Conservation (phyloP, 345 rosid genomes). For the Brassica incana region DNA sequence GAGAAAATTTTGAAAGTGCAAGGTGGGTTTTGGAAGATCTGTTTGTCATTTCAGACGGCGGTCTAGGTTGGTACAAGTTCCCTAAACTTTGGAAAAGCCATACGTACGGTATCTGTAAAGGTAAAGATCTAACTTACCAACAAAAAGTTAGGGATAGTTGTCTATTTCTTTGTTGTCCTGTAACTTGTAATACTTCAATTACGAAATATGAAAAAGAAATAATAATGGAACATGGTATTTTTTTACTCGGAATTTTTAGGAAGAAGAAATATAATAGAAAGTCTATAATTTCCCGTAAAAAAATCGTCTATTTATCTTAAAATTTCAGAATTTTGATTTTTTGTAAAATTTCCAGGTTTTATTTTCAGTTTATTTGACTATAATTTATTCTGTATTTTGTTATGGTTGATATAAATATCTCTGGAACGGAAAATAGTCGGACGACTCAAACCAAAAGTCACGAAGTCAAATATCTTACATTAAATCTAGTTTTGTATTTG, state of each 20-base stretch:
- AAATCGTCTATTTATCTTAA: neutral
- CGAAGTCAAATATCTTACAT: slow-evolving; percentile 1
- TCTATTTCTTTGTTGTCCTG: neutral
- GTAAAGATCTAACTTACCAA: neutral
- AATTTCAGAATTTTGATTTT: neutral
- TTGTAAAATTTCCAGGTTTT: neutral
- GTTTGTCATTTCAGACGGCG: neutral
- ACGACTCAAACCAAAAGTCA: neutral
- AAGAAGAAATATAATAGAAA: neutral
- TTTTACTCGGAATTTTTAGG: neutral
- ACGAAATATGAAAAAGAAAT: neutral
- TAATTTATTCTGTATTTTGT: neutral
- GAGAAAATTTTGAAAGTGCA: neutral
- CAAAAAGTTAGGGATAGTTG: neutral
- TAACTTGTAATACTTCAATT: neutral
- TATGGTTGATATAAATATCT: neutral
- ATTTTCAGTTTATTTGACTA: neutral
- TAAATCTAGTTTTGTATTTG: neutral
- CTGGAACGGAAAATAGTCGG: neutral
- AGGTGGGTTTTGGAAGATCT: slow-evolving; percentile 6
- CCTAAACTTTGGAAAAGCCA: slow-evolving; percentile 33
- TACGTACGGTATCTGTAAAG: slow-evolving; percentile 25
- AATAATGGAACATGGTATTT: neutral
- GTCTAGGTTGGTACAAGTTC: slow-evolving; percentile 15
- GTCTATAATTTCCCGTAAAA: neutral